These are phyloP conservation scores for Andrographis paniculata DNA, from an alignment of 305 asterid genomes.

Conservation along the genomic window DNA sequence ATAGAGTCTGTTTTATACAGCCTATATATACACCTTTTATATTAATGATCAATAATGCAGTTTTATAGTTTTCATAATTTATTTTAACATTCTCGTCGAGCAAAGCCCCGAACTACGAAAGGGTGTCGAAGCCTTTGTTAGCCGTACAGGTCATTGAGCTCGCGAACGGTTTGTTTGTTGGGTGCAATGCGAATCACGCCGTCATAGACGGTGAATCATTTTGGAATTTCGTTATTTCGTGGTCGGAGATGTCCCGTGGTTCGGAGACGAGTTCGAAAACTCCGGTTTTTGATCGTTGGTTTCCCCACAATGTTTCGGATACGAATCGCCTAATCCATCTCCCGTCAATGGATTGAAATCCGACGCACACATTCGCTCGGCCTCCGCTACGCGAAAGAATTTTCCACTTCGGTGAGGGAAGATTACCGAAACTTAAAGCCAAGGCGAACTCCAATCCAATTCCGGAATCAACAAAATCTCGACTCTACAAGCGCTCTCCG, in stretches of 20 bases:
- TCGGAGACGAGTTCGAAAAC: conserved; percentile 5
- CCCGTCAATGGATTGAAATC: conserved; percentile 6
- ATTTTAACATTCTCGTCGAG: conserved; percentile 29
- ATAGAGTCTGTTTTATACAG: too few species aligned
- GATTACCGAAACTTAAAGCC: conserved; percentile 21
- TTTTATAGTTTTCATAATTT: too few species aligned
- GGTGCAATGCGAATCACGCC: conserved; percentile 30
- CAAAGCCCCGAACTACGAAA: conserved; percentile 21
- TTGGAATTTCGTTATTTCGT: conserved; percentile 51
- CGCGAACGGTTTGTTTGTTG: conserved; percentile 35
- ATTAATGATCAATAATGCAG: too few species aligned
- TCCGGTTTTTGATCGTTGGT: conserved; percentile 16
- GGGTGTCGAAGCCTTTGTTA: conserved; percentile 30
- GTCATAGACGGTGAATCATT: conserved; percentile 33
- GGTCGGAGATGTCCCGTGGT: conserved; percentile 44
- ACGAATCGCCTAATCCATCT: conserved; percentile 1
- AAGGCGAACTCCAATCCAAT: conserved; percentile 29
- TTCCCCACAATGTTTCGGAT: neutral
- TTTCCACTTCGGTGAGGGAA: conserved; percentile 23
- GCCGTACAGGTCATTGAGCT: conserved; percentile 44
- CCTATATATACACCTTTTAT: too few species aligned
- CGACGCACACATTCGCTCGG: neutral
- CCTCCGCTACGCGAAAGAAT: conserved; percentile 18
- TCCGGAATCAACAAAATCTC: conserved; percentile 20
- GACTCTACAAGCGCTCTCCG: conserved; percentile 30